phyloP scores from a whole-genome alignment of 2,329 filamentous ascomycete genomes.

The Neophaeococcomyces aloes region DNA sequence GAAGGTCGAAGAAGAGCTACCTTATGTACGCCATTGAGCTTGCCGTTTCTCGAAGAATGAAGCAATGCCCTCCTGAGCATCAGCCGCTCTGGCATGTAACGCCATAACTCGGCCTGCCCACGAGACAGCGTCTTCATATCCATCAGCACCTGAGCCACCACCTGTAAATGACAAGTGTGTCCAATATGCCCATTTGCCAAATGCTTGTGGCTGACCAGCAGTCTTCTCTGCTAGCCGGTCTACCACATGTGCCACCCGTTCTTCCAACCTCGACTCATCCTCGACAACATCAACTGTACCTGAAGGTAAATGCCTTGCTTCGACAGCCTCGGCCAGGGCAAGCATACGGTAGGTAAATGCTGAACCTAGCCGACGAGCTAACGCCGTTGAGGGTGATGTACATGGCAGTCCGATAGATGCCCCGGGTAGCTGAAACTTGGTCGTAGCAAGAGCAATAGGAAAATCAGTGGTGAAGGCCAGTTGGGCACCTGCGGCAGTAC shows the following conservation, averaged over 20 bases:
- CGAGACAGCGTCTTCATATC: slow-evolving; percentile 20
- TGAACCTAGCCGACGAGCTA: slow-evolving; percentile 15
- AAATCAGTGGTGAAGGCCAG: slow-evolving; percentile 20
- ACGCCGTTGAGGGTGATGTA: slow-evolving; percentile 19
- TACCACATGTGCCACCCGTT: slow-evolving; percentile 14
- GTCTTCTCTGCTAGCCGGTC: slow-evolving; percentile 14
- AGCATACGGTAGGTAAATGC: slow-evolving; percentile 21
- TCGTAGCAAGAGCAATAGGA: slow-evolving; percentile 15
- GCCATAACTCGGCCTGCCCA: slow-evolving; percentile 21
- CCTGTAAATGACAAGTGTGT: slow-evolving; percentile 17
- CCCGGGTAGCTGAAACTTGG: slow-evolving; percentile 19
- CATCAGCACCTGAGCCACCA: slow-evolving; percentile 11
- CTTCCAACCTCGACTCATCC: slow-evolving; percentile 15
- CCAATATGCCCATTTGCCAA: slow-evolving; percentile 22
- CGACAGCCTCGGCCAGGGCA: slow-evolving; percentile 17
- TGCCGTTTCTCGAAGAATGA: slow-evolving; percentile 19
- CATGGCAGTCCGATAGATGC: slow-evolving; percentile 19
- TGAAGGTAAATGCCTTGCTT: slow-evolving; percentile 16
- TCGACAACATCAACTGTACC: slow-evolving; percentile 17
- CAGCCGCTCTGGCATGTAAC: slow-evolving; percentile 17
- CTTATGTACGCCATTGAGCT: slow-evolving; percentile 17
- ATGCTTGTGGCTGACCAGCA: slow-evolving; percentile 17
- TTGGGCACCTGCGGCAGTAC: slow-evolving; percentile 20
- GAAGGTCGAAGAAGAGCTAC: not conserved
- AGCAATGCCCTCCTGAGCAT: slow-evolving; percentile 17